A percentile compares a stretch with the other conserved stretches of the same genome.
These are phyloP conservation scores for Nissolia schottii DNA, from an alignment of 306 rosid species.

Conservation along the genomic window DNA sequence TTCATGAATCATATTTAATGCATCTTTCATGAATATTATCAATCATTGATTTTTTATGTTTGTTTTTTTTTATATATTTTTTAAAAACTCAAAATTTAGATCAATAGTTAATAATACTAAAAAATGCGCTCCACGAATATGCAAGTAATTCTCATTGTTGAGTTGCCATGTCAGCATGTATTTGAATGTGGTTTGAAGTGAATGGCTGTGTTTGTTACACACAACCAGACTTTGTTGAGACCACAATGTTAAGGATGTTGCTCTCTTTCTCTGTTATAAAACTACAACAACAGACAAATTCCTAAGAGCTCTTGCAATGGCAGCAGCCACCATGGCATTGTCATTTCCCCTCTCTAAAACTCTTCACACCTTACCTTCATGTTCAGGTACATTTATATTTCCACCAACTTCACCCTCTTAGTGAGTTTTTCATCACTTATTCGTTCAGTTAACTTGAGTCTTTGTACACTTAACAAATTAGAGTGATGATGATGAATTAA, in stretches of 20 bases:
- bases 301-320: conserved; percentile 40
- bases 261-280: not conserved
- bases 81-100: no score
- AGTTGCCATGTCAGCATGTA: not conserved
- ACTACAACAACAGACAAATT: not conserved
- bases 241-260: conserved; percentile 40
- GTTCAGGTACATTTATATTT: conserved; percentile 40
- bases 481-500: not conserved
- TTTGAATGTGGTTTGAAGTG: no score
- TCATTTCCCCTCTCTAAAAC: conserved; percentile 54
- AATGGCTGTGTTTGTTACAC: conserved; percentile 70
- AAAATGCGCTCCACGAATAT: no score
- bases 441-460: no score
- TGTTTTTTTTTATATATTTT: no score
- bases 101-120: no score
- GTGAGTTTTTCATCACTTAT: no score
- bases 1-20: no score
- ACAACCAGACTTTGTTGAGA: conserved; percentile 25
- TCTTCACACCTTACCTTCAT: conserved; percentile 52
- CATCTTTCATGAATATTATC: no score
- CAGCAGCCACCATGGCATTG: conserved; percentile 56
- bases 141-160: not conserved
- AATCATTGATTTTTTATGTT: no score
- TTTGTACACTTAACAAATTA: not conserved
- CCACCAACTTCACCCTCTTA: not conserved